phyloP scores from a whole-genome alignment of 2,329 filamentous ascomycete genomes.

The Achaetomium macrosporum region DNA sequence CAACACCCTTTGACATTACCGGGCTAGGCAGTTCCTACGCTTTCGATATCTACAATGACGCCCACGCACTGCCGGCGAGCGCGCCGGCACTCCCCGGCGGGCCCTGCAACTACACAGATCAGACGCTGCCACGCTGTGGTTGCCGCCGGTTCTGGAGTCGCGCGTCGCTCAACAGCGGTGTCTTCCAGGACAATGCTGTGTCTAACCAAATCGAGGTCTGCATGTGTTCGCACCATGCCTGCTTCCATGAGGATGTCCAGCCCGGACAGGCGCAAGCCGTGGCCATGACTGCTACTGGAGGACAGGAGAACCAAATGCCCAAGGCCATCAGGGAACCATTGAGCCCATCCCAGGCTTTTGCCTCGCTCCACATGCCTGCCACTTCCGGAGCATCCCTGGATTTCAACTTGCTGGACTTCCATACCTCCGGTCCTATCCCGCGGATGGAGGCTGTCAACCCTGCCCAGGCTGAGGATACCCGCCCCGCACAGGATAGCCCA shows the following conservation, averaged over 20 bases:
- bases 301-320: constrained; percentile 50
- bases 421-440: constrained; percentile 15
- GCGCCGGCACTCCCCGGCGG: constrained; percentile 41
- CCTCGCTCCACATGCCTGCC: constrained; percentile 35
- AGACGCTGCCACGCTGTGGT: constrained; percentile 51
- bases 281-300: constrained; percentile 18
- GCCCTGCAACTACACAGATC: constrained; percentile 53
- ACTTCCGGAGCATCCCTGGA: constrained; percentile 37
- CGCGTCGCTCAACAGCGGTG: constrained; percentile 24
- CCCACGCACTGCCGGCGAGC: constrained; percentile 24
- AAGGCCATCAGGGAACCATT: constrained; percentile 44
- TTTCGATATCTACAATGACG: constrained; percentile 53
- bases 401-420: constrained; percentile 30
- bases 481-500: constrained; percentile 34
- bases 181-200: constrained; percentile 27
- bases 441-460: constrained; percentile 14
- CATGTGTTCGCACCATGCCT: constrained; percentile 60
- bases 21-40: constrained; percentile 38
- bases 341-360: constrained; percentile 45
- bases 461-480: constrained; percentile 24
- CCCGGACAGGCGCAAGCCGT: constrained; percentile 23
- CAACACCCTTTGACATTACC: constrained; percentile 42
- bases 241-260: constrained; percentile 50
- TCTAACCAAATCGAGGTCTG: constrained; percentile 41
- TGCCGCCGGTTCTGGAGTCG: constrained; percentile 57